Conservation (phyloP, 805 yeast species). For the Starmerella apis region DNA sequence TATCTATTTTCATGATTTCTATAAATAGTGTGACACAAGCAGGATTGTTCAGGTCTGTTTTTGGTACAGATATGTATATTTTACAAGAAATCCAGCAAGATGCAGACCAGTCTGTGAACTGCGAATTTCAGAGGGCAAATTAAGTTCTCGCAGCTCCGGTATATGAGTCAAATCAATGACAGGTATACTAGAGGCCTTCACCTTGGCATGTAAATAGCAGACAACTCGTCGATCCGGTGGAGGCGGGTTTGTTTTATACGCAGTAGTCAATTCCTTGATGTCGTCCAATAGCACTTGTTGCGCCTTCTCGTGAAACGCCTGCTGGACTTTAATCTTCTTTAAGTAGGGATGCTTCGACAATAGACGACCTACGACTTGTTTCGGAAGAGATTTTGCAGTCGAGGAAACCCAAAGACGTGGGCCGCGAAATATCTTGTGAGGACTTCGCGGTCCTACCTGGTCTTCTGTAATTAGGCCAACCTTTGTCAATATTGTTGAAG, state of each 20-base stretch:
- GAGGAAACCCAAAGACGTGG: constrained; percentile 15
- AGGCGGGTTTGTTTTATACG: neutral
- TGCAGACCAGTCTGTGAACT: constrained; percentile 12
- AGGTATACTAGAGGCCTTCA: neutral
- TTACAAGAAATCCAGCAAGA: constrained; percentile 15
- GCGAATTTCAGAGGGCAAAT: constrained; percentile 10
- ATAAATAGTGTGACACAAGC: too few species aligned
- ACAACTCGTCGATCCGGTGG: neutral
- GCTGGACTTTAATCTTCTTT: neutral
- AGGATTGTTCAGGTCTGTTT: too few species aligned
- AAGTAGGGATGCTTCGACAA: neutral
- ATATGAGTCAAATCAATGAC: neutral
- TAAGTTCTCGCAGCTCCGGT: constrained; percentile 5
- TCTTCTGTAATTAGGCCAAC: constrained; percentile 26
- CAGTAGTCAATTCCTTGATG: neutral
- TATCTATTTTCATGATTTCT: too few species aligned
- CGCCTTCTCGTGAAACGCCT: constrained; percentile 2
- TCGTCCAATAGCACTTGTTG: constrained; percentile 8
- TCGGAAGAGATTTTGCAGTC: constrained; percentile 5
- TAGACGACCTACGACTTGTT: constrained; percentile 1
- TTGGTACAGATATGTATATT: constrained; percentile 13
- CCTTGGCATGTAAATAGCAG: neutral
- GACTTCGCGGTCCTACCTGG: constrained; percentile 16
- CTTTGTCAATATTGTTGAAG: constrained; percentile 35
- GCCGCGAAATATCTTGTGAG: neutral